These are phyloP conservation scores for Lactarius vividus DNA, from an alignment of 768 basidiomycete species.

Conservation along the genomic window DNA sequence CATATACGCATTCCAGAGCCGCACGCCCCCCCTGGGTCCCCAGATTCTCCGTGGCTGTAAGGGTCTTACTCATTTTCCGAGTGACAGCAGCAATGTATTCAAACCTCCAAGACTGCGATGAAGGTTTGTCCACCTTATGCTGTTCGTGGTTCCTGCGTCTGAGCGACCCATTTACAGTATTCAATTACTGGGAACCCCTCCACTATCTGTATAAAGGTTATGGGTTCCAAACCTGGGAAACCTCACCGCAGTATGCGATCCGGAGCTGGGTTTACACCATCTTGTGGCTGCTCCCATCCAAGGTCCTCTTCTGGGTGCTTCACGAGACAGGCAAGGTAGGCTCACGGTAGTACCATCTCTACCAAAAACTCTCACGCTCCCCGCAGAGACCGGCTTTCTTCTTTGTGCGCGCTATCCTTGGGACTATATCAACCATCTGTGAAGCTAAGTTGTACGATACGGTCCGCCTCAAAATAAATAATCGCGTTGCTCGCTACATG, in stretches of 20 bases:
- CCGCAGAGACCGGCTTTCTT: conserved; percentile 85
- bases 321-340: conserved; percentile 72
- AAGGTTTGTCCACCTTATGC: conserved; percentile 55
- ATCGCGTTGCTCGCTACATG: conserved; percentile 89
- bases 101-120: conserved; percentile 94
- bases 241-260: conserved; percentile 86
- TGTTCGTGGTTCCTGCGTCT: not conserved
- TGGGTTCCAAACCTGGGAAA: conserved; percentile 99
- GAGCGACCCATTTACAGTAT: conserved; percentile 54
- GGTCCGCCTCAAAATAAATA: conserved; percentile 78
- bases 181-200: conserved; percentile 98
- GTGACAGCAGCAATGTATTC: conserved; percentile 90
- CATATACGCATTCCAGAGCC: conserved; percentile 41
- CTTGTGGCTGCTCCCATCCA: conserved; percentile 69
- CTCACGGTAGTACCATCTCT: not conserved
- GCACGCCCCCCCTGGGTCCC: conserved; percentile 83
- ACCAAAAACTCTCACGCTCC: conserved; percentile 21
- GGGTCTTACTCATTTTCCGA: conserved; percentile 78
- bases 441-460: conserved; percentile 84
- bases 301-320: conserved; percentile 46
- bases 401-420: conserved; percentile 77
- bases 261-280: conserved; percentile 94
- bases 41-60: conserved; percentile 76
- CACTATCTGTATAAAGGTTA: conserved; percentile 84
- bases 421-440: conserved; percentile 64